Percentiles rank a stretch among this genome's conserved stretches.
These are phyloP conservation scores for Trichoderma simmonsii DNA, from an alignment of 2,329 filamentous ascomycete species.

Conservation along the genomic window DNA sequence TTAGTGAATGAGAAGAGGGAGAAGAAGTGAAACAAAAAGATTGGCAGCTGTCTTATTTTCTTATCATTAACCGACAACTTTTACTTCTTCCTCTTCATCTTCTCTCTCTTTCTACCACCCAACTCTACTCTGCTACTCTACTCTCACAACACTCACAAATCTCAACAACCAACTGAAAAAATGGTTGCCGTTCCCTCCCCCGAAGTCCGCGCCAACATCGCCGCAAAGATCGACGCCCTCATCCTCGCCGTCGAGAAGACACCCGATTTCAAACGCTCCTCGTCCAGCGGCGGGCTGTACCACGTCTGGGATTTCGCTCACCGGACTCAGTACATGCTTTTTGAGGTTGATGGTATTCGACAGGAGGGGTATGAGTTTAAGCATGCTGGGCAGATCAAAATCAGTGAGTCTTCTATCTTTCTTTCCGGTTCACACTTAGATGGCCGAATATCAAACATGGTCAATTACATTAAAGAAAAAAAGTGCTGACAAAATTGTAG, in stretches of 20 bases:
- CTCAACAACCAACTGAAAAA: not conserved
- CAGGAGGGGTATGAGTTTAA: slow-evolving; percentile 30
- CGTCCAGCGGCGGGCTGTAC: slow-evolving; percentile 32
- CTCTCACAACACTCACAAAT: not conserved
- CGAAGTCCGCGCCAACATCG: slow-evolving; percentile 28
- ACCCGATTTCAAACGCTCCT: slow-evolving; percentile 27
- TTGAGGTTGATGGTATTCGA: slow-evolving; percentile 39
- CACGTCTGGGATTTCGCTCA: slow-evolving; percentile 42
- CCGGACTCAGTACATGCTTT: slow-evolving; percentile 41
- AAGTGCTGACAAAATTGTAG: not conserved
- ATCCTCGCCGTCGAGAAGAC: slow-evolving; percentile 31
- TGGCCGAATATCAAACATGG: too few species aligned
- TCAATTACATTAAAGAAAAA: too few species aligned
- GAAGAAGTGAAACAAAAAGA: not conserved
- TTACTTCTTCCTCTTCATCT: too few species aligned
- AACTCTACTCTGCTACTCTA: not conserved
- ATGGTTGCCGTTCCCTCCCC: slow-evolving; percentile 21
- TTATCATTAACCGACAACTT: not conserved
- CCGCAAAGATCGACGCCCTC: slow-evolving; percentile 27
- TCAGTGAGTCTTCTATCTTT: not conserved
- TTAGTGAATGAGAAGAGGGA: not conserved
- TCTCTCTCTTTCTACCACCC: not conserved
- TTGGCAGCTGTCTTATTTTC: not conserved
- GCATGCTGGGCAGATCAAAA: slow-evolving; percentile 33
- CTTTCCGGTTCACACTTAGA: too few species aligned